Evolutionary conservation across 495 filamentous ascomycete species (phyloP), one percentile per base, ranked within the genome.

Genomic region (Neurospora sp.): DNA sequence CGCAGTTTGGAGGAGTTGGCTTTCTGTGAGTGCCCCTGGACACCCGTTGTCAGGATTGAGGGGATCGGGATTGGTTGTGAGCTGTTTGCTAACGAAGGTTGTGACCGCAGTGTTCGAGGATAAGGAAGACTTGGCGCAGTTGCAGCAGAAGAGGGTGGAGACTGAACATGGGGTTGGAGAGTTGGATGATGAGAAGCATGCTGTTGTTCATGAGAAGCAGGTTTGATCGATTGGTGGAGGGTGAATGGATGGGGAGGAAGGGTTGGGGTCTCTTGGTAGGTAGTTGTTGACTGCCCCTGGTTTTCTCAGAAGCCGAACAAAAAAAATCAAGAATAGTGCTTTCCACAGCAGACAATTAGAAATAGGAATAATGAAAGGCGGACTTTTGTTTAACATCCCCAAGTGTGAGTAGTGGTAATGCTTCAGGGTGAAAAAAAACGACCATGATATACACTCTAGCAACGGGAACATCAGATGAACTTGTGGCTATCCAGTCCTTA

Each of bases 1-100:
- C 82, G 89, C 27, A 90, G 89, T 12, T 80, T 91, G 31, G 90
- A 91, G 80, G 90, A 92, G 76, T 75, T 92, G 42, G 88, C 90
- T 4, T 90, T 91, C 82, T 76, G 87, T 89, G 84, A 85, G 87
- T 84, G 70, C 3, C 9, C 27, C 5, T 37, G 16, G 6, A 7
- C 49, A 8, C 14, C 5, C 23, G 0, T 18, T 35, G 14, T 9
- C 14, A 38, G 23, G 49, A 5, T 49, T 49, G 44, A 20, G n/a
- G 2, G 3, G 9, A 16, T 20, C 3, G 0, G n/a, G 3, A 23
- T 12, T 54, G 4, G 20, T 70, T 5, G 37, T 38, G 35, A 70
- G 16, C 9, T 35, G 40, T 4, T 4, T 70, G 44, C 71, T 37
- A 27, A 35, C 38, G 16, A 70, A 46, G 23, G 40, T 6, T 37